Evolutionary conservation across 768 basidiomycete species (phyloP).

Genomic region (Fibroporia radiculosa): DNA sequence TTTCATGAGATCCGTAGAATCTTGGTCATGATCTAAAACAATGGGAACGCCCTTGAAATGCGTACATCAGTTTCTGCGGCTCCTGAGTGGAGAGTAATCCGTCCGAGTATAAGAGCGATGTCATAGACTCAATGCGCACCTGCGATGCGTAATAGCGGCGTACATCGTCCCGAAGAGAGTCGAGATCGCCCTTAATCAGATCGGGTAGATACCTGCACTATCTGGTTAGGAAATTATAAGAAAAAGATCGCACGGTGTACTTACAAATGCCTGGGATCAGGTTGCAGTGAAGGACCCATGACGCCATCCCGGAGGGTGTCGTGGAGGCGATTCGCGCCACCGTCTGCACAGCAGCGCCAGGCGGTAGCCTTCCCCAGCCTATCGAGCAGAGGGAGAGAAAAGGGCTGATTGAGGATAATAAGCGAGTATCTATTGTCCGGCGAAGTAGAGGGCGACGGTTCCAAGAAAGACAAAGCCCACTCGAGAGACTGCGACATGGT

Average conservation of each 20-base stretch:
- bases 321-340: conserved; percentile 56
- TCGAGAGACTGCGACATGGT: not conserved
- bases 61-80: no score
- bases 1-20: conserved; percentile 96
- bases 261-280: conserved; percentile 9
- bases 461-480: conserved; percentile 12
- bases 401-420: conserved; percentile 89
- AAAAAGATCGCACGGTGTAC: conserved; percentile 3
- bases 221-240: conserved; percentile 8
- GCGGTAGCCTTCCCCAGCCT: conserved; percentile 37
- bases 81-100: no score
- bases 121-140: conserved; percentile 32
- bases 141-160: conserved; percentile 52
- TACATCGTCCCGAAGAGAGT: conserved; percentile 78
- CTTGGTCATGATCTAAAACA: conserved; percentile 59
- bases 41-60: conserved; percentile 75
- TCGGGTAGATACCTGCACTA: conserved; percentile 63
- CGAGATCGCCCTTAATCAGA: conserved; percentile 90
- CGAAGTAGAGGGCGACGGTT: conserved; percentile 10
- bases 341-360: conserved; percentile 45
- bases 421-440: conserved; percentile 35
- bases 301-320: conserved; percentile 31
- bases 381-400: conserved; percentile 52
- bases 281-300: conserved; percentile 5
- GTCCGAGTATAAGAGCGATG: no score